Percentiles rank a stretch among this genome's conserved stretches.
phyloP scores from a whole-genome alignment of 2,329 filamentous ascomycete genomes.

The Moelleriella libera region DNA sequence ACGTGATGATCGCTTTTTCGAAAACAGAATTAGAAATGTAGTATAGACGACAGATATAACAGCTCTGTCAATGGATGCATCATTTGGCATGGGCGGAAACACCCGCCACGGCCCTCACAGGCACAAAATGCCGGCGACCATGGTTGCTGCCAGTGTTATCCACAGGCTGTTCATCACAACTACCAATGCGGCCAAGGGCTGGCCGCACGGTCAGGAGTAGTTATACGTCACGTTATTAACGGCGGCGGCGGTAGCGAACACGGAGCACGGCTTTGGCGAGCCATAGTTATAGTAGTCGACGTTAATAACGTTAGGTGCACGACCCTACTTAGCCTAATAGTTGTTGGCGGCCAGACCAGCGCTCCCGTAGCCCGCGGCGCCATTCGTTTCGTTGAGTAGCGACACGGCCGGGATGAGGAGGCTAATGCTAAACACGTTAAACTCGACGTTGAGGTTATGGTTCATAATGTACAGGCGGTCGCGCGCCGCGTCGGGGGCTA shows the following conservation, averaged over 20 bases:
- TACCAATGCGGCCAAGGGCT: conserved; percentile 2
- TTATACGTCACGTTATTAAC: conserved; percentile 62
- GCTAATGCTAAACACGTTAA: conserved; percentile 48
- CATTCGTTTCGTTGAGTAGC: conserved; percentile 59
- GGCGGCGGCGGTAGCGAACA: conserved; percentile 58
- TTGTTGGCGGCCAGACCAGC: conserved; percentile 49
- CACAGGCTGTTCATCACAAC: conserved; percentile 2
- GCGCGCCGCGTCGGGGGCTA: conserved; percentile 37
- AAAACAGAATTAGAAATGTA: too few relatives aligned
- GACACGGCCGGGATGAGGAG: conserved; percentile 61
- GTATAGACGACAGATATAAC: too few relatives aligned
- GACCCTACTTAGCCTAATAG: conserved; percentile 48
- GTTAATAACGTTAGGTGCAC: conserved; percentile 63
- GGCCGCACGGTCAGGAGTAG: conserved; percentile 37
- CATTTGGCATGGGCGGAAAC: too few relatives aligned
- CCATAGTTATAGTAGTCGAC: conserved; percentile 78
- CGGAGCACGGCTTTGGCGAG: conserved; percentile 44
- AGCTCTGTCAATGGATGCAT: too few relatives aligned
- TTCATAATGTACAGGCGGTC: conserved; percentile 70
- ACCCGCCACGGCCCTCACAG: not conserved
- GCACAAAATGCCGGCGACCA: not conserved
- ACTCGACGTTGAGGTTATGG: conserved; percentile 76
- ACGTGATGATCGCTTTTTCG: too few relatives aligned
- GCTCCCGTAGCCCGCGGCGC: conserved; percentile 47
- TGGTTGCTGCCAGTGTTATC: conserved; percentile 14